Percentiles rank a stretch among this genome's conserved stretches.
Conservation (phyloP, 2,329 filamentous ascomycete species). For the Onygenales sp. region DNA sequence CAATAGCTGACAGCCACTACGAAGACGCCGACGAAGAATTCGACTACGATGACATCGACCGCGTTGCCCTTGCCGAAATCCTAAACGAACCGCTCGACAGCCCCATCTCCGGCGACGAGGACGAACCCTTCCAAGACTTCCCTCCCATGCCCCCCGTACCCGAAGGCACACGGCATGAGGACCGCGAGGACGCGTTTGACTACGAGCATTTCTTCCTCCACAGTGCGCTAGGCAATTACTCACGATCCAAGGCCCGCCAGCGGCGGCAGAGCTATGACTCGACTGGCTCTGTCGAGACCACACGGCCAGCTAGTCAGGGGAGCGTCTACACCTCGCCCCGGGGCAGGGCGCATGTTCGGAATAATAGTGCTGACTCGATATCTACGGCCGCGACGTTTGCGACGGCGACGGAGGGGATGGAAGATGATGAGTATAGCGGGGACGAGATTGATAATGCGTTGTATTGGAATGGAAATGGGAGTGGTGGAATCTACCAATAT, state of each 20-base stretch:
- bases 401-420: slow-evolving; percentile 48
- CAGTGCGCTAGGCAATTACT: slow-evolving; percentile 67
- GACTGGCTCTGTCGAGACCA: slow-evolving; percentile 44
- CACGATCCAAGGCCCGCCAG: slow-evolving; percentile 18
- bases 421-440: slow-evolving; percentile 22
- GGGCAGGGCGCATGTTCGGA: slow-evolving; percentile 35
- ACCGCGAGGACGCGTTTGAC: slow-evolving; percentile 89
- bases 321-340: slow-evolving; percentile 7
- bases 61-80: slow-evolving; percentile 48
- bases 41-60: slow-evolving; percentile 46
- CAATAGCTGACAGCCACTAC: slow-evolving; percentile 28
- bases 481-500: not conserved
- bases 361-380: slow-evolving; percentile 49
- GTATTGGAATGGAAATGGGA: slow-evolving; percentile 28
- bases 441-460: slow-evolving; percentile 33
- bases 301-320: slow-evolving; percentile 20
- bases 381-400: slow-evolving; percentile 55
- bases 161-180: slow-evolving; percentile 68
- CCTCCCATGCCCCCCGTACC: slow-evolving; percentile 31
- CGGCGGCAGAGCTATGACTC: slow-evolving; percentile 29
- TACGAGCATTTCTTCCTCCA: slow-evolving; percentile 95
- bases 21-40: slow-evolving; percentile 34
- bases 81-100: slow-evolving; percentile 38
- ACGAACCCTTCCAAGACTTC: slow-evolving; percentile 22
- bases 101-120: slow-evolving; percentile 20